Base-by-base conservation (phyloP, 73 alveolate species). In the Symbiodinium natans region DNA sequence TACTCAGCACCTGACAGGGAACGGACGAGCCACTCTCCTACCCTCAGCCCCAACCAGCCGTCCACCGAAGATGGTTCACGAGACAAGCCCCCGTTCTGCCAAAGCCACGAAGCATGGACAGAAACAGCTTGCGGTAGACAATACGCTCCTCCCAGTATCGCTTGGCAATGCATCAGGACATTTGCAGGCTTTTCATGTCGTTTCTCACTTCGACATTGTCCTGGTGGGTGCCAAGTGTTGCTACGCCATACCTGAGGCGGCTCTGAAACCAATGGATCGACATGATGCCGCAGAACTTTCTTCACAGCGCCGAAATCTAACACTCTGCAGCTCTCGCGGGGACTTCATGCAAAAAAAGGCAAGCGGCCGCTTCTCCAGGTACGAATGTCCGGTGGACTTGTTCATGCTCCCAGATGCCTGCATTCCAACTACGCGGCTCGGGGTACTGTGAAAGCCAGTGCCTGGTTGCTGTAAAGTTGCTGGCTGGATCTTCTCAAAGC, bases 81-180 rank as follows among this genome's bases (percentile, higher is more conserved):
- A n/a, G n/a, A n/a, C n/a, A n/a, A n/a, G n/a, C n/a, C n/a, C n/a
- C n/a, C n/a, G n/a, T n/a, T n/a, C n/a, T n/a, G n/a, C n/a, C n/a
- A 25, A 29, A 90, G 97, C 80, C 52, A 71, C 97, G 97, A 38
- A 90, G 41, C 97, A 90, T 90, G 40, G 97, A 90, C 80, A 90
- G 46, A 56, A 41, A 90, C 39, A 90, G 88, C 80, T 90, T 90
- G 77, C 97, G 87, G 54, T 90, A 90, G 25, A 90, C 97, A 33
- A 90, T 75, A 19, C 97, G 86, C 54, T 90, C 97, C 97, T 90
- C 56, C 17, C 59, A 17, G 25, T 36, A n/a, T 7, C 27, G 68
- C 87, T 21, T 33, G 25, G 71, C 31, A n/a, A 15, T 52, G n/a
- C n/a, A n/a, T n/a, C n/a, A n/a, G n/a, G n/a, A n/a, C n/a, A n/a